Evolutionary conservation across 345 rosid genomes (phyloP).

Genomic region (Excoecaria agallocha): DNA sequence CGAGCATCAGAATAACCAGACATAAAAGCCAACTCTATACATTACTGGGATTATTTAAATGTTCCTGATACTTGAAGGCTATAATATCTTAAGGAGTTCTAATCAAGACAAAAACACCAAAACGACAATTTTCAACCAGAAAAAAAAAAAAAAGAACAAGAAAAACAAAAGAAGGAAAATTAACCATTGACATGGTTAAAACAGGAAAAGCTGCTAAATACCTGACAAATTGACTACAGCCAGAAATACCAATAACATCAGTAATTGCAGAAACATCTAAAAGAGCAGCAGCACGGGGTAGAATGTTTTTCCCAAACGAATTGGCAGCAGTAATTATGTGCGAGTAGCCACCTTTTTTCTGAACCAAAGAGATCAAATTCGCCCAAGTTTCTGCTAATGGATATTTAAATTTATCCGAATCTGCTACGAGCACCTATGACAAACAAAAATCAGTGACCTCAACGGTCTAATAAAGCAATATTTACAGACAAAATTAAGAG

Average conservation of each 20-base stretch:
- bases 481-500: too few species aligned
- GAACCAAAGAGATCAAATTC: slow-evolving; percentile 68
- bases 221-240: slow-evolving; percentile 71
- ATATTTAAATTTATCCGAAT: slow-evolving; percentile 66
- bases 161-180: neutral
- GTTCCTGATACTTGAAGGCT: neutral
- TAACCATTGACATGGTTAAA: neutral
- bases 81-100: neutral
- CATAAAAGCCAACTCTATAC: neutral
- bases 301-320: slow-evolving; percentile 85
- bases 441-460: neutral
- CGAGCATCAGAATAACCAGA: neutral
- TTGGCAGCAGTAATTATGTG: slow-evolving; percentile 72
- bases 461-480: neutral
- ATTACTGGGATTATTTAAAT: neutral
- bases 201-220: slow-evolving; percentile 15
- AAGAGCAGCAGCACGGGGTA: slow-evolving; percentile 92
- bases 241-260: slow-evolving; percentile 70
- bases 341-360: slow-evolving; percentile 59
- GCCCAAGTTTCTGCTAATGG: slow-evolving; percentile 94
- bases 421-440: slow-evolving; percentile 80
- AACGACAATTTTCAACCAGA: neutral
- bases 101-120: neutral
- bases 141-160: neutral
- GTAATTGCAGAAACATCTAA: slow-evolving; percentile 91